Base-by-base conservation (phyloP, 2,329 filamentous ascomycete genomes). In the Cladosporium sp. region DNA sequence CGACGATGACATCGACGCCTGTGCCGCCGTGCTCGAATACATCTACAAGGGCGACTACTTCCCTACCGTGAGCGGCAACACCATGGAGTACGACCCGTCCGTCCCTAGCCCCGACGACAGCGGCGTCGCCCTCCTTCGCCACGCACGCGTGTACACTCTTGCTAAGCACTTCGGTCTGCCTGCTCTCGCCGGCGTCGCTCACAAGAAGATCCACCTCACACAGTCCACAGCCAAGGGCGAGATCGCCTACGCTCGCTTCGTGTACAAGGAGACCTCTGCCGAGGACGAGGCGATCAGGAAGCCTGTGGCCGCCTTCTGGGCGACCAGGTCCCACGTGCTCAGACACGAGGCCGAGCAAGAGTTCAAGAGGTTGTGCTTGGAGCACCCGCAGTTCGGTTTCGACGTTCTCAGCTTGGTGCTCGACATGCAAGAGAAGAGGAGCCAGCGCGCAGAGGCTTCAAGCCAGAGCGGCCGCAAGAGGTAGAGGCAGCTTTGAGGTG, bases 221-320 rank as follows among this genome's bases (percentile, higher is more conserved):
- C 90, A 93, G 75, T 92, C 90, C 53, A 96, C 91, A 0, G 92
- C 92, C 40, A 90, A 89, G 80, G 93, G 92, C 77, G 93, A 97
- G 82, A 93, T 97, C 74, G 88, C 89, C 29, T 97, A 97, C 78
- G 93, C 93, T 10, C 88, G 92, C 76, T 97, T 93, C 80, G 91
- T 96, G 35, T 97, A 97, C 82, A 87, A 87, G 67, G 87, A 92
- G 79, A 95, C 91, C 12, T 78, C 80, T 64, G 79, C 83, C 58
- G 87, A 90, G 67, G 92, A 96, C 78, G 81, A 79, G 14, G 86
- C 86, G 2, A 92, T 96, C 72, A 88, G 93, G 71, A 90, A 87
- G 69, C 92, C 93, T 1, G 88, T 97, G 60, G 92, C 91, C n/a
- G 90, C 89, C 64, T 96, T 96, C 82, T 97, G 93, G 93, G 92